Evolutionary conservation across 345 rosid genomes (phyloP), one percentile per base, ranked within the genome.

Genomic region (Lepidium didymum): DNA sequence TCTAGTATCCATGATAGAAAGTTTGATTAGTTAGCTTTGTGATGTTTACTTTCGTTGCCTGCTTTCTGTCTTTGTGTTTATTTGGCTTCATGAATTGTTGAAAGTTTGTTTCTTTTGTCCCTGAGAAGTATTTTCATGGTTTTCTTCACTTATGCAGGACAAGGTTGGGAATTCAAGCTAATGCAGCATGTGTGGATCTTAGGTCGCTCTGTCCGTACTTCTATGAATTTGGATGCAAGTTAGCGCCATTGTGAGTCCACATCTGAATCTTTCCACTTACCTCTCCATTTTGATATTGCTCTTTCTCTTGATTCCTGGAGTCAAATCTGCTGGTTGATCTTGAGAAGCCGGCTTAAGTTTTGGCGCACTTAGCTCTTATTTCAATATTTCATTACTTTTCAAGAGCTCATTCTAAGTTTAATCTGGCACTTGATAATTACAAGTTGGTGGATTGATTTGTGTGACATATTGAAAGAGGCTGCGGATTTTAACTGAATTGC

Each of bases 181-280:
- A 92, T 74, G 92, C 96, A 44, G 87, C 88, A 4, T 81, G 82
- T 74, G 98, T 86, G 69, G 96, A 93, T 85, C 84, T 93, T 58
- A 82, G 78, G 80, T 87, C 91, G 33, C 83, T 88, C 3, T 85
- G 89, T 62, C 84, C 74, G 3, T 85, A 84, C 67, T 94, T 94
- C 63, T 88, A 88, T 46, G 94, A 91, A 74, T 82, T 91, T 67
- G 98, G 92, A 40, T 83, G 88, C 88, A 93, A 93, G 79, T 75
- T 90, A 72, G 84, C 78, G 27, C 96, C 97, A 6, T 13, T 87
- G 96, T 91, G 68, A 93, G 98, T 77, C 45, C 67, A 56, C 49
- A 23, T 11, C 33, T 13, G 16, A 33, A 23, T 8, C 72, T 42
- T 11, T 29, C 43, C 10, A 47, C 68, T 64, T 21, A 14, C 56